Base-by-base conservation (phyloP, 179 eudicot genomes). In the Carnegiea gigantea region DNA sequence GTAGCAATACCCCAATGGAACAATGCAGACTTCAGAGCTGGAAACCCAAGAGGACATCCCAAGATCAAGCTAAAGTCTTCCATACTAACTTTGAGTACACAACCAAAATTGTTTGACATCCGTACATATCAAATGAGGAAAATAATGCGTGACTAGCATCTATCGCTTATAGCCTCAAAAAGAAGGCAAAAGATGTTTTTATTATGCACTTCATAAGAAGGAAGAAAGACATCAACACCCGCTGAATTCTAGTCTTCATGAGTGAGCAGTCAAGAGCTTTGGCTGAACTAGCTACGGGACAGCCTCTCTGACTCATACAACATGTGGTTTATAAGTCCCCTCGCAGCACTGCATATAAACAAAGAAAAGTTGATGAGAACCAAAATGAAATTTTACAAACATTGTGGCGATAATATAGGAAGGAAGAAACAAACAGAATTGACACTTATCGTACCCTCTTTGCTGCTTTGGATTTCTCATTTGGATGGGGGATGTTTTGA, bases 301-400 rank as follows among this genome's bases (percentile, higher is more conserved):
- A 90, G 79, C 84, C 79, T 87, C 89, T 94, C 98, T 51, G 96
- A 88, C 88, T 94, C 99, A 5, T 85, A 85, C 68, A 94, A 64
- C 86, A 96, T 96, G 89, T 96, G 99, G 84, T 96, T 96, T 80
- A 96, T 89, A 80, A 96, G 93, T 82, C 98, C 99, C 83, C 97
- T 94, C 24, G 97, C 98, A 13, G 98, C 97, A 89, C 97, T 96
- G 93, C 86, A 86, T 86, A 53, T 53, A 79, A 81, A 70, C 67
- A 26, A 23, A 73, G 24, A 62, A 30, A 77, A 54, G 5, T 36
- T 23, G 20, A 44, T 71, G 10, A 62, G n/a, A 68, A 17, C 57
- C 51, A 30, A 20, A 18, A 57, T 13, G 62, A 57, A 57, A 57
- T 18, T 13, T 13, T 57, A 12, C 21, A 12, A 57, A 6, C 7